Evolutionary conservation across 306 rosid species (phyloP), one percentile per base, ranked within the genome.

Genomic region (Hippophae gyantsensis): DNA sequence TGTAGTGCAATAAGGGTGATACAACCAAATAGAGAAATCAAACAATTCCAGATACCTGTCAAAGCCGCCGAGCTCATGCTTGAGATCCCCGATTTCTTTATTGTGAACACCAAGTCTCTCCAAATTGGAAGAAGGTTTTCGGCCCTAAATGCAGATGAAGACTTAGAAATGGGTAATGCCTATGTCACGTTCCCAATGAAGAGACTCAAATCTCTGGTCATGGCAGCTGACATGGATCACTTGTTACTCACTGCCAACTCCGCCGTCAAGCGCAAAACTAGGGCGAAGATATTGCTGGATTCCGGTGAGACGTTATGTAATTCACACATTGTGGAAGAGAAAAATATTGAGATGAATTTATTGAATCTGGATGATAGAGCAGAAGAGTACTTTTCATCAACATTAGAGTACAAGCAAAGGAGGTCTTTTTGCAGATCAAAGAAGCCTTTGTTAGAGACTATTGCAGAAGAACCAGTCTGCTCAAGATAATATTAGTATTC

Each of bases 11-110:
- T 80, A 0, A 75, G 95, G 32, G 96, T 92, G 7, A 45, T 92
- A 4, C 72, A 83, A 32, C 96, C 96, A 6, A 63, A 78, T n/a
- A 93, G 98, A 9, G 95, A 85, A 63, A 74, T 88, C 13, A 73
- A 81, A 9, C 90, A 85, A 58, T 81, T 71, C 72, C 84, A 67
- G 9, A 76, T 81, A 0, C 9, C 71, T 3, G 45, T 82, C 50
- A 92, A 82, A 25, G 95, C 86, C 7, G 99, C 96, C 1, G 99
- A 92, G 73, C 86, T 92, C 59, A 92, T 92, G 98, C 72, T 92
- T 1, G 96, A 88, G 51, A 60, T 71, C 8, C 96, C 96, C 1
- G 66, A 52, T 12, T 58, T 52, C 43, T 92, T 92, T 68, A 23
- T 86, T 0, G 64, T 78, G 13, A 76, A 80, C 61, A 84, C 96